Evolutionary conservation across 2,329 filamentous ascomycete species (phyloP).

Genomic region (Neurospora sp.): DNA sequence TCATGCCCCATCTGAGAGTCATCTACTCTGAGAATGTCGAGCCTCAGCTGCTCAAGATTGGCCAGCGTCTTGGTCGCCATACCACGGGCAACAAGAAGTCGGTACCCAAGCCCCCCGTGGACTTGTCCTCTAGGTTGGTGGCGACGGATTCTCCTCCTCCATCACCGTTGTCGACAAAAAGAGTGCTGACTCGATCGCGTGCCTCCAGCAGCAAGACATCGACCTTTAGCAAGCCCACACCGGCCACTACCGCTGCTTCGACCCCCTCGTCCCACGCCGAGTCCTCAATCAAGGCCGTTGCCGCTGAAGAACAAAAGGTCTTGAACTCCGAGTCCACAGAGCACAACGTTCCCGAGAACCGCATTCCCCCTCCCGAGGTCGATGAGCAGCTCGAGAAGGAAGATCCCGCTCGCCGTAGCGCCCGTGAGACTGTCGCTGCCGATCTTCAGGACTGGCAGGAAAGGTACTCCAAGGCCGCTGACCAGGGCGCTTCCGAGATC

Average conservation of each 20-base stretch:
- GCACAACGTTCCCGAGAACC: slow-evolving; percentile 19
- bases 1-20: slow-evolving; percentile 73
- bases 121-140: slow-evolving; percentile 21
- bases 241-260: slow-evolving; percentile 20
- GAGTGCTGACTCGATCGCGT: slow-evolving; percentile 12
- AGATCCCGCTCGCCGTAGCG: slow-evolving; percentile 45
- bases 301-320: background rate
- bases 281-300: background rate
- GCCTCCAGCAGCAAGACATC: slow-evolving; percentile 22
- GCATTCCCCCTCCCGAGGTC: slow-evolving; percentile 34
- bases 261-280: slow-evolving; percentile 17
- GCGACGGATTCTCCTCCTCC: background rate
- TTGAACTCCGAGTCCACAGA: slow-evolving; percentile 1
- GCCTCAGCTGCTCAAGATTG: slow-evolving; percentile 87
- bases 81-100: slow-evolving; percentile 41
- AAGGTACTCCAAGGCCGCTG: slow-evolving; percentile 76
- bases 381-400: slow-evolving; percentile 34
- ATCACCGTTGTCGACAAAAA: background rate
- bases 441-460: slow-evolving; percentile 81
- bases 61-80: slow-evolving; percentile 75
- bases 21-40: slow-evolving; percentile 89
- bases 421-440: slow-evolving; percentile 58
- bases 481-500: slow-evolving; percentile 68
- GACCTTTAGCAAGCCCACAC: slow-evolving; percentile 28
- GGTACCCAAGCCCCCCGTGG: slow-evolving; percentile 20